phyloP scores from a whole-genome alignment of 371 early-diverging fungal genomes.

The Nosema muscidifuracis region DNA sequence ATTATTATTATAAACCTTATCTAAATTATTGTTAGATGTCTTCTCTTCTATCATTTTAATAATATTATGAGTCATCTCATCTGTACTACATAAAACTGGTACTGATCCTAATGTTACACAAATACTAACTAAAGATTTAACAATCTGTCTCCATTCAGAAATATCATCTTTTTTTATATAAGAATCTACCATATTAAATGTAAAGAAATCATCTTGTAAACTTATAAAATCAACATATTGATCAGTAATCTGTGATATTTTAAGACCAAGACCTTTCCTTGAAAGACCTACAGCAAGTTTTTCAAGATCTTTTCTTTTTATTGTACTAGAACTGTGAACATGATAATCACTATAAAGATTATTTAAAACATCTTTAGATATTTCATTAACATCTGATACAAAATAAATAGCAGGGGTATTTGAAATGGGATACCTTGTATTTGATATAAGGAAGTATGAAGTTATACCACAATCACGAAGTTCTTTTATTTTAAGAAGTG shows the following conservation, averaged over 20 bases:
- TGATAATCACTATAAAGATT: slow-evolving; percentile 84
- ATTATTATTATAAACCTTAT: not conserved
- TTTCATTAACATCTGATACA: slow-evolving; percentile 72
- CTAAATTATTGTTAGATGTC: slow-evolving; percentile 10
- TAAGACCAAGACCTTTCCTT: slow-evolving; percentile 32
- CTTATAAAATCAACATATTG: slow-evolving; percentile 84
- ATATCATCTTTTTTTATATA: slow-evolving; percentile 76
- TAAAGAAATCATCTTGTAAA: slow-evolving; percentile 82
- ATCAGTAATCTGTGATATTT: slow-evolving; percentile 71
- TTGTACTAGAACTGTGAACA: slow-evolving; percentile 77
- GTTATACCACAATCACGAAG: slow-evolving; percentile 93
- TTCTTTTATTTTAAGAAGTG: slow-evolving; percentile 86
- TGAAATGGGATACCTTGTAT: slow-evolving; percentile 73
- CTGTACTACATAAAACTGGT: slow-evolving; percentile 32
- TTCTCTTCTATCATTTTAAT: slow-evolving; percentile 35
- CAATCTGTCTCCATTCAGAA: slow-evolving; percentile 69
- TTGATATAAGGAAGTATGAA: slow-evolving; percentile 73
- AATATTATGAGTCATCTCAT: slow-evolving; percentile 5
- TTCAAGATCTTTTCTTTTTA: slow-evolving; percentile 80
- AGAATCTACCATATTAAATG: slow-evolving; percentile 73
- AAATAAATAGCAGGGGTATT: slow-evolving; percentile 96
- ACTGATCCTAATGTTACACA: slow-evolving; percentile 73
- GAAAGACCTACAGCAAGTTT: slow-evolving; percentile 72
- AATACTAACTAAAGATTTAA: slow-evolving; percentile 74
- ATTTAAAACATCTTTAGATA: slow-evolving; percentile 76